These are phyloP conservation scores for Postia placenta DNA, from an alignment of 768 basidiomycete species.

Conservation along the genomic window DNA sequence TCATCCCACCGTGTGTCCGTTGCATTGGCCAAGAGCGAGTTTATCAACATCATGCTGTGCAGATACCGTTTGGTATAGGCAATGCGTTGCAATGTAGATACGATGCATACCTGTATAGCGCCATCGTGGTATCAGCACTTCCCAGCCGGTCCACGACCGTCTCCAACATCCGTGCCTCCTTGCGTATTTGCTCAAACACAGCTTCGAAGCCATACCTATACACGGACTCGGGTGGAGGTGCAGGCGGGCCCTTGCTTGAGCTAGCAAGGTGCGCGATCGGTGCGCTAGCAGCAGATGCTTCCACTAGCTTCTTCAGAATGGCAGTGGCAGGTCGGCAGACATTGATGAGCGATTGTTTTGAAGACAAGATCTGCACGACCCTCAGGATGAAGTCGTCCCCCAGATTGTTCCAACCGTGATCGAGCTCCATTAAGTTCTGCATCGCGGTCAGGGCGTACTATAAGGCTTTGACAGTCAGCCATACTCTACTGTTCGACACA, in stretches of 20 bases:
- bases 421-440: constrained; percentile 85
- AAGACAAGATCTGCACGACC: constrained; percentile 74
- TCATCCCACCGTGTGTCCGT: constrained; percentile 74
- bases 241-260: constrained; percentile 52
- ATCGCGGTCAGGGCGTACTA: constrained; percentile 83
- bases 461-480: background rate
- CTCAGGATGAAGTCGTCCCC: constrained; percentile 67
- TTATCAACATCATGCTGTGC: constrained; percentile 81
- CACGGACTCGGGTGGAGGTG: constrained; percentile 58
- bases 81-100: background rate
- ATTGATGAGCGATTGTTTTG: constrained; percentile 74
- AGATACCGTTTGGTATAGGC: background rate
- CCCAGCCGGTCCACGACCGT: constrained; percentile 77
- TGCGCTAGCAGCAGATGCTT: constrained; percentile 70
- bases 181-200: constrained; percentile 79
- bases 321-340: constrained; percentile 89
- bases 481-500: background rate
- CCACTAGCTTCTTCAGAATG: constrained; percentile 84
- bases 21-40: constrained; percentile 77
- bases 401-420: constrained; percentile 77
- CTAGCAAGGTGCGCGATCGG: constrained; percentile 53
- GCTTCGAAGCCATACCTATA: constrained; percentile 81
- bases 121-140: constrained; percentile 82
- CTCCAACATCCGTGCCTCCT: constrained; percentile 63
- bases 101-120: constrained; percentile 60